phyloP scores from a whole-genome alignment of 192 early-diverging fungal genomes.

The Chytriomyces confervae region DNA sequence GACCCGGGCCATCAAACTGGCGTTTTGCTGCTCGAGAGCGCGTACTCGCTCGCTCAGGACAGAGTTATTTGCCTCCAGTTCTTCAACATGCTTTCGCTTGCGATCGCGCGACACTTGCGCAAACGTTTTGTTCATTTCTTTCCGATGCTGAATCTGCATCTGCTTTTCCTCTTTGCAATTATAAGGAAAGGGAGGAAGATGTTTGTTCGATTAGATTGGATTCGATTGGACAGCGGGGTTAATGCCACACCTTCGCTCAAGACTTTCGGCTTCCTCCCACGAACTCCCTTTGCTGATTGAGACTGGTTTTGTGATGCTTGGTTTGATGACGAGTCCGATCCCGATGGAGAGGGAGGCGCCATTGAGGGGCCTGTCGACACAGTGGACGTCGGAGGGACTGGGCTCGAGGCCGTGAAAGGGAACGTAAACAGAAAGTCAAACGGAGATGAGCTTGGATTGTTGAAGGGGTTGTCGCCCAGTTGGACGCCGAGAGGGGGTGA shows the following conservation, averaged over 20 bases:
- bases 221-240: too few relatives aligned
- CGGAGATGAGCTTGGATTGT: background rate
- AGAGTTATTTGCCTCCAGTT: conserved; percentile 23
- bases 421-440: conserved; percentile 20
- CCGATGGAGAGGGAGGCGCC: background rate
- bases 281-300: background rate
- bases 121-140: conserved; percentile 33
- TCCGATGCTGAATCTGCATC: conserved; percentile 11
- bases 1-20: conserved; percentile 15
- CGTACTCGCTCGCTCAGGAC: conserved; percentile 8
- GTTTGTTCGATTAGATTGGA: background rate
- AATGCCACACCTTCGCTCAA: conserved; percentile 14
- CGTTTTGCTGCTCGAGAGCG: conserved; percentile 13
- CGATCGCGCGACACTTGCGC: conserved; percentile 28
- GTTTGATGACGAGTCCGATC: conserved; percentile 2
- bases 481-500: background rate
- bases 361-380: background rate
- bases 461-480: background rate
- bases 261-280: conserved; percentile 22
- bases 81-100: conserved; percentile 35
- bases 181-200: background rate
- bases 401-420: background rate
- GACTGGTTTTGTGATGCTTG: background rate
- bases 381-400: background rate
- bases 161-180: conserved; percentile 13